Conservation (phyloP, 2,329 filamentous ascomycete species). For the Fusarium papillatum region DNA sequence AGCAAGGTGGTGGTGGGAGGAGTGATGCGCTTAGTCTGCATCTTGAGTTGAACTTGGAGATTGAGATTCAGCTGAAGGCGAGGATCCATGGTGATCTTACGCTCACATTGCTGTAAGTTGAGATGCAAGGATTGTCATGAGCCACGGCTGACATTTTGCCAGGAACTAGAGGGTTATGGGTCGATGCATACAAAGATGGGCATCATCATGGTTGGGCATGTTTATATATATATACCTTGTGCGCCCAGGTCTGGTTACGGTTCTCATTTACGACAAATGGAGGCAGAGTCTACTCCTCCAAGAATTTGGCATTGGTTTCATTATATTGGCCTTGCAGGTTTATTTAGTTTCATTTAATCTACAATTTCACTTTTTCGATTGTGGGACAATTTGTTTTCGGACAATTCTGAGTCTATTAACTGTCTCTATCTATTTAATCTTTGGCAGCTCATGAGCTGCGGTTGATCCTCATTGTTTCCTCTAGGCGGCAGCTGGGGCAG, state of each 20-base stretch:
- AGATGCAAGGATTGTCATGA: not conserved
- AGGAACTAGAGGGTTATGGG: slow-evolving; percentile 20
- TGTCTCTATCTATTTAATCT: not conserved
- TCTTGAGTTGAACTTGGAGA: slow-evolving; percentile 84
- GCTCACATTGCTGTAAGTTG: slow-evolving; percentile 72
- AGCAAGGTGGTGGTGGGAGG: slow-evolving; percentile 31
- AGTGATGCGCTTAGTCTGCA: slow-evolving; percentile 70
- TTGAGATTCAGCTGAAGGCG: slow-evolving; percentile 88
- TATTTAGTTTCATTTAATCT: not conserved
- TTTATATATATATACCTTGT: not conserved
- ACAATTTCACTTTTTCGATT: not conserved
- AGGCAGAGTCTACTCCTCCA: not conserved
- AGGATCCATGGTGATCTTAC: slow-evolving; percentile 89
- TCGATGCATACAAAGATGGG: not conserved
- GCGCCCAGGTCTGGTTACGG: not conserved
- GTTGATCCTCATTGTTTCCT: not conserved
- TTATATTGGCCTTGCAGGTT: not conserved
- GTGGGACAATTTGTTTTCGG: not conserved
- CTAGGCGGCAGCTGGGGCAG: not conserved
- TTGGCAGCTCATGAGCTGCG: not conserved
- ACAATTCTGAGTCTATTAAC: not conserved
- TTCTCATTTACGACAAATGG: not conserved
- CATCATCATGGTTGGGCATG: not conserved
- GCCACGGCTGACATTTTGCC: not conserved
- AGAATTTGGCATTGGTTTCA: not conserved